Evolutionary conservation across 306 rosid genomes (phyloP), one percentile per base, ranked within the genome.

Genomic region (Macrotyloma uniflorum): DNA sequence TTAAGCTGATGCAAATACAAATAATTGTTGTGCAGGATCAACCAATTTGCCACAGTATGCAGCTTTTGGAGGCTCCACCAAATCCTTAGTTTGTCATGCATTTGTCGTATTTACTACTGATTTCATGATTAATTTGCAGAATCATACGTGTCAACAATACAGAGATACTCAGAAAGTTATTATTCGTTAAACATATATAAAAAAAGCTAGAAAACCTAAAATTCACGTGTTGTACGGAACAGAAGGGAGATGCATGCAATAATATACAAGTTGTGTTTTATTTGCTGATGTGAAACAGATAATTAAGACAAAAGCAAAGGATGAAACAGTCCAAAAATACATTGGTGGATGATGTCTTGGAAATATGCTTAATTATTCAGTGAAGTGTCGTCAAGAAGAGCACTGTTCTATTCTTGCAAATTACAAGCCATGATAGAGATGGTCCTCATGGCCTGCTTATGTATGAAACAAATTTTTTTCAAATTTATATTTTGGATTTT

Each of bases 41-140:
- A 57, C 53, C 58, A 72, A 49, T 14, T 24, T 72, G 46, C 67
- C 58, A 50, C 55, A 49, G 28, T 74, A 53, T 67, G 55, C 70
- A 65, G 69, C 67, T 53, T 80, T 55, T 23, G 70, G 75, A 53
- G 30, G 70, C 63, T 66, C 35, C 61, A 74, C 70, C 20, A 50
- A 49, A 79, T 36, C 57, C 19, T 15, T 42, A 42, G 15, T 11
- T 42, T 42, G 3, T 20, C 18, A 20, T 47, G 40, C 43, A 70
- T 23, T 79, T 79, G 64, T 78, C 70, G 1, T 45, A 76, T 46
- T 28, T 72, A 8, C 24, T 10, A 75, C 43, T 73, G 50, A 65
- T 54, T 74, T 81, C 77, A 75, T 55, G 18, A 19, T 55, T 55
- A 40, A 30, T 30, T n/a, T 16, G 43, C 30, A 32, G 19, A 54